phyloP scores from a whole-genome alignment of 2,329 filamentous ascomycete species.

The Blumeria graminis region DNA sequence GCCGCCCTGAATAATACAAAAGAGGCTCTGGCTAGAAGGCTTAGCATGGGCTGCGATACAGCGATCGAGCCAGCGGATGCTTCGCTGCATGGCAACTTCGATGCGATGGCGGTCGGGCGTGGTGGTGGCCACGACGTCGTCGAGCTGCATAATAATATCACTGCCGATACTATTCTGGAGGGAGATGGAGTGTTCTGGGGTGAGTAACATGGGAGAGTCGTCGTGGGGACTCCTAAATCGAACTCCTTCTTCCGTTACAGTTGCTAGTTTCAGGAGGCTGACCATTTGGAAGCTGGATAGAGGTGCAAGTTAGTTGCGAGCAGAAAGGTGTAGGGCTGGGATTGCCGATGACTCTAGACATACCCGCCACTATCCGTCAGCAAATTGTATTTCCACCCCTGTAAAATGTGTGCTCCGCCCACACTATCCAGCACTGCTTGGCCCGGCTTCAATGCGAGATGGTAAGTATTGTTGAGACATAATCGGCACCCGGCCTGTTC shows the following conservation, averaged over 20 bases:
- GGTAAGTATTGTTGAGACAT: constrained; percentile 96
- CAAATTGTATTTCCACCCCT: constrained; percentile 89
- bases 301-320: constrained; percentile 3
- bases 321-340: neutral
- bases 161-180: constrained; percentile 94
- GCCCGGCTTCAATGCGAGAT: constrained; percentile 82
- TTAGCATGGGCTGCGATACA: constrained; percentile 79
- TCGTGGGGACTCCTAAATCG: constrained; percentile 92
- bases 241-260: constrained; percentile 81
- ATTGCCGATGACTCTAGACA: constrained; percentile 8
- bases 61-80: constrained; percentile 83
- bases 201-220: constrained; percentile 84
- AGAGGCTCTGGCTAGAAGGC: constrained; percentile 67
- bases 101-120: constrained; percentile 75
- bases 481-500: constrained; percentile 72
- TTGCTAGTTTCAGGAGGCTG: constrained; percentile 75
- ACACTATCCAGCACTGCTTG: constrained; percentile 69
- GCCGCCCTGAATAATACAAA: constrained; percentile 96
- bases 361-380: constrained; percentile 59
- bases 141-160: constrained; percentile 98
- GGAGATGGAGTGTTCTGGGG: constrained; percentile 87
- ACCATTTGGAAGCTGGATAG: constrained; percentile 88
- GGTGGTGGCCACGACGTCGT: constrained; percentile 92
- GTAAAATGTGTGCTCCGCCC: constrained; percentile 80
- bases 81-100: constrained; percentile 83